Percentiles rank a stretch among this genome's conserved stretches.
Evolutionary conservation across 2,329 filamentous ascomycete species (phyloP).

Genomic region (Pseudogymnoascus sp.): DNA sequence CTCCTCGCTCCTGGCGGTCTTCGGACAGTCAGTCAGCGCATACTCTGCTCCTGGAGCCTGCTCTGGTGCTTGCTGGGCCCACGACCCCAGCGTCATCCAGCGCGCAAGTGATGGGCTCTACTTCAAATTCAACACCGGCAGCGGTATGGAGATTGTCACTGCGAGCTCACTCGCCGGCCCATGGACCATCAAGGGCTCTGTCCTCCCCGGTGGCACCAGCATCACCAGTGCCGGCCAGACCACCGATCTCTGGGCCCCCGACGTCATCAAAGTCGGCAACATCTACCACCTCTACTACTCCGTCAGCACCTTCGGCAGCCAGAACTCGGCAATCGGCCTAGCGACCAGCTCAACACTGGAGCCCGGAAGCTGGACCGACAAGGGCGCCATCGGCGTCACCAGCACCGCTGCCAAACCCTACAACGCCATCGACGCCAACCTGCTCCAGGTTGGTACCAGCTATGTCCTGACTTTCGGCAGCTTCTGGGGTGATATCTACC

Average conservation of each 20-base stretch:
- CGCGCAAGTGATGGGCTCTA: conserved; percentile 32
- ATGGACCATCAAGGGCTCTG: conserved; percentile 36
- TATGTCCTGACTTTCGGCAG: conserved; percentile 55
- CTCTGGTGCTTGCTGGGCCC: conserved; percentile 31
- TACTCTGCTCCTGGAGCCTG: conserved; percentile 31
- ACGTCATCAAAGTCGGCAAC: conserved; percentile 38
- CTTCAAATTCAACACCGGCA: conserved; percentile 36
- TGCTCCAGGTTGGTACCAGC: conserved; percentile 34
- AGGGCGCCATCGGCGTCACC: conserved; percentile 44
- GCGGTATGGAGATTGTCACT: conserved; percentile 33
- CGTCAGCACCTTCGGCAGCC: conserved; percentile 43
- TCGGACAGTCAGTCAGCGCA: conserved; percentile 13
- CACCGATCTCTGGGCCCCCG: conserved; percentile 36
- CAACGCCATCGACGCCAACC: conserved; percentile 53
- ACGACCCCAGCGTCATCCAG: conserved; percentile 33
- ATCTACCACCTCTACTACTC: conserved; percentile 49
- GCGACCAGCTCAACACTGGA: conserved; percentile 35
- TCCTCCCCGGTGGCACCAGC: conserved; percentile 30
- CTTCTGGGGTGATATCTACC: conserved; percentile 59
- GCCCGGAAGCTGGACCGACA: conserved; percentile 52
- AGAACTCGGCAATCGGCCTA: conserved; percentile 42
- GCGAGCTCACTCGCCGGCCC: conserved; percentile 31
- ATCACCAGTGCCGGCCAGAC: conserved; percentile 34
- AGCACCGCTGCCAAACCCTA: conserved; percentile 36
- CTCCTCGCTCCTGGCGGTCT: conserved; percentile 8